Conservation (phyloP, 2,329 filamentous ascomycete genomes). For the Hymenoscyphus salicellus region DNA sequence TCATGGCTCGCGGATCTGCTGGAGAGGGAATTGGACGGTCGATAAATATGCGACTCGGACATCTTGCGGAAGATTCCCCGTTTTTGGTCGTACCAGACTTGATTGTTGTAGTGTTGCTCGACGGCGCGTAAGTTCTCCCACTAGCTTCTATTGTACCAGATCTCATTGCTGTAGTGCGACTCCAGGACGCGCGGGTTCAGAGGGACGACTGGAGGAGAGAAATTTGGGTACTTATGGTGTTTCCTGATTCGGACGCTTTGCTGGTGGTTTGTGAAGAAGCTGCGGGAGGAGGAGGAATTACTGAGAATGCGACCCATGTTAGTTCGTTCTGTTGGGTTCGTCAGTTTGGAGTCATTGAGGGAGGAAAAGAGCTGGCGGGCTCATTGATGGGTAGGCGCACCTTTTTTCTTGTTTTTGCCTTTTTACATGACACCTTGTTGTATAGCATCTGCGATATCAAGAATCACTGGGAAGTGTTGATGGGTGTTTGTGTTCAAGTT, state of each 20-base stretch:
- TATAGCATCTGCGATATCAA: too few relatives aligned
- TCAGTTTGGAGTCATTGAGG: too few relatives aligned
- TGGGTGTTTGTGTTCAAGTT: too few relatives aligned
- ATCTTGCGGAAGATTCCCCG: background rate
- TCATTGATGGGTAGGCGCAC: too few relatives aligned
- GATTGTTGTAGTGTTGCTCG: background rate
- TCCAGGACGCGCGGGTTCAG: background rate
- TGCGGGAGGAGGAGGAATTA: background rate
- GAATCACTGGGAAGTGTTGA: too few relatives aligned
- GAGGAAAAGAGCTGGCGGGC: too few relatives aligned
- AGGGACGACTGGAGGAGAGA: background rate
- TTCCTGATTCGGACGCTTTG: background rate
- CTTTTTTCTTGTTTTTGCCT: too few relatives aligned
- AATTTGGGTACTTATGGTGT: background rate
- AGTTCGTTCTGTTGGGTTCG: too few relatives aligned
- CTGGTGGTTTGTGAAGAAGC: too few relatives aligned
- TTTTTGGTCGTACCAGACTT: background rate
- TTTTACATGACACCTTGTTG: too few relatives aligned
- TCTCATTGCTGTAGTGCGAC: background rate
- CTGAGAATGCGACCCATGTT: background rate
- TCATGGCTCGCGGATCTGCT: background rate
- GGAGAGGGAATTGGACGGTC: background rate
- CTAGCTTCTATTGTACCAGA: background rate
- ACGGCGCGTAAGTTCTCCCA: background rate
- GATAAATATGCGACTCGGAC: background rate